A percentile compares a stretch with the other conserved stretches of the same genome.
phyloP scores from a whole-genome alignment of 257 asterid species.

The Anisodus acutangulus region DNA sequence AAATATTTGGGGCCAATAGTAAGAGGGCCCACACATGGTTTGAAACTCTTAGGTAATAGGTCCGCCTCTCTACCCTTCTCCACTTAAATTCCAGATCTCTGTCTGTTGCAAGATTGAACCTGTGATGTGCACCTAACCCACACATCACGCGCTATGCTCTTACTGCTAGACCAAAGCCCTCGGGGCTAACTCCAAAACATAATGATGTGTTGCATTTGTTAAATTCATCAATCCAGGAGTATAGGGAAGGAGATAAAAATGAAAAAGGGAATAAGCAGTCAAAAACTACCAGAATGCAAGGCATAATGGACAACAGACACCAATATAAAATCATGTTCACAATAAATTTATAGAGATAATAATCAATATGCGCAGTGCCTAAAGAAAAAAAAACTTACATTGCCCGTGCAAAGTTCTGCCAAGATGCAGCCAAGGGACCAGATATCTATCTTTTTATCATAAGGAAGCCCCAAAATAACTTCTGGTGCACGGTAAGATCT shows the following conservation, averaged over 20 bases:
- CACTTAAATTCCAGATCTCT: background rate
- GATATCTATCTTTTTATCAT: constrained; percentile 70
- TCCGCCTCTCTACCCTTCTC: background rate
- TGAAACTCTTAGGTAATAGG: background rate
- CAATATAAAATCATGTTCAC: constrained; percentile 2
- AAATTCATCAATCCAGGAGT: constrained; percentile 25
- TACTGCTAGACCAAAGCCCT: background rate
- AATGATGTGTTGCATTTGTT: constrained; percentile 3
- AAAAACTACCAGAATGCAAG: constrained; percentile 24
- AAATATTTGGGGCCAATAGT: background rate
- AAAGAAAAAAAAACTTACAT: constrained; percentile 49
- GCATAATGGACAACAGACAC: background rate
- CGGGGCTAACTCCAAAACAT: constrained; percentile 11
- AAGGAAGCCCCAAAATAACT: constrained; percentile 75
- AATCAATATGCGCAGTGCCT: background rate
- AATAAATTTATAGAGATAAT: background rate
- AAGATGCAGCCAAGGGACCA: constrained; percentile 88
- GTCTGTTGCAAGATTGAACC: background rate
- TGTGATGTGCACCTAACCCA: background rate
- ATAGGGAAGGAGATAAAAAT: constrained; percentile 1
- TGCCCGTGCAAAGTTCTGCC: constrained; percentile 89
- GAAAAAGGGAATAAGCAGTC: background rate
- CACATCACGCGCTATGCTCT: background rate
- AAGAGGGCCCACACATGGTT: background rate
- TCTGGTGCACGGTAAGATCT: constrained; percentile 84